Conservation (phyloP, 1,284 basidiomycete genomes). For the Ustilago bromivora region DNA sequence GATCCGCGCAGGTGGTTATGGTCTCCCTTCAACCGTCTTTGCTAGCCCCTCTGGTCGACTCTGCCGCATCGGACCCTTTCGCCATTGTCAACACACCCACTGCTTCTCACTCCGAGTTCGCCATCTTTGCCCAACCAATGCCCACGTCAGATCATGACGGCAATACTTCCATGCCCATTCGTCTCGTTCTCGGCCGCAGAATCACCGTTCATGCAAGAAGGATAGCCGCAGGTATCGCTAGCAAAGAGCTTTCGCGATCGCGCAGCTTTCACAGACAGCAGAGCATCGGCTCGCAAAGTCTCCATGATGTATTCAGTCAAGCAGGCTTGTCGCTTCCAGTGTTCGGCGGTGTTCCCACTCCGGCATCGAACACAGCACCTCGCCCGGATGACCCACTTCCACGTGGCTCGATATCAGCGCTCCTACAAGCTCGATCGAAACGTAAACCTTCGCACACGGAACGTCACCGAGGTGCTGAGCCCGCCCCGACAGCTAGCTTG, state of each 20-base stretch:
- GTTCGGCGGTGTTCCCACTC: slow-evolving; percentile 23
- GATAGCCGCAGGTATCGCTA: neutral
- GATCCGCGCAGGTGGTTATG: slow-evolving; percentile 32
- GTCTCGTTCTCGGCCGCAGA: slow-evolving; percentile 42
- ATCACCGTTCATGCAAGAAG: slow-evolving; percentile 19
- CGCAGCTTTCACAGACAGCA: slow-evolving; percentile 41
- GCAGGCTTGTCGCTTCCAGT: slow-evolving; percentile 36
- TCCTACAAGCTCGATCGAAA: slow-evolving; percentile 45
- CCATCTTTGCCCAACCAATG: slow-evolving; percentile 38
- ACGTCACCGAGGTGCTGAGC: slow-evolving; percentile 13
- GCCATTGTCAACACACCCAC: slow-evolving; percentile 10
- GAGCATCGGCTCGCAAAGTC: slow-evolving; percentile 28
- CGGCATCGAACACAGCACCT: slow-evolving; percentile 10
- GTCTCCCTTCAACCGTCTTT: slow-evolving; percentile 17
- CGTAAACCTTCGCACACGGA: slow-evolving; percentile 27
- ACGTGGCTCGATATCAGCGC: slow-evolving; percentile 38
- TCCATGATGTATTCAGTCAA: slow-evolving; percentile 47
- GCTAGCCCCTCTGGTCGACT: slow-evolving; percentile 7
- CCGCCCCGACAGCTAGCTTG: slow-evolving; percentile 6
- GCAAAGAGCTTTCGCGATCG: slow-evolving; percentile 29
- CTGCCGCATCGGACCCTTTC: slow-evolving; percentile 25
- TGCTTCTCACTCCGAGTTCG: slow-evolving; percentile 38
- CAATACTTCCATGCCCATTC: slow-evolving; percentile 17
- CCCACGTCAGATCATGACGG: neutral
- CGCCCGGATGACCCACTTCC: slow-evolving; percentile 62